phyloP scores from a whole-genome alignment of 2,329 filamentous ascomycete species.

The Stagonosporopsis vannaccii region DNA sequence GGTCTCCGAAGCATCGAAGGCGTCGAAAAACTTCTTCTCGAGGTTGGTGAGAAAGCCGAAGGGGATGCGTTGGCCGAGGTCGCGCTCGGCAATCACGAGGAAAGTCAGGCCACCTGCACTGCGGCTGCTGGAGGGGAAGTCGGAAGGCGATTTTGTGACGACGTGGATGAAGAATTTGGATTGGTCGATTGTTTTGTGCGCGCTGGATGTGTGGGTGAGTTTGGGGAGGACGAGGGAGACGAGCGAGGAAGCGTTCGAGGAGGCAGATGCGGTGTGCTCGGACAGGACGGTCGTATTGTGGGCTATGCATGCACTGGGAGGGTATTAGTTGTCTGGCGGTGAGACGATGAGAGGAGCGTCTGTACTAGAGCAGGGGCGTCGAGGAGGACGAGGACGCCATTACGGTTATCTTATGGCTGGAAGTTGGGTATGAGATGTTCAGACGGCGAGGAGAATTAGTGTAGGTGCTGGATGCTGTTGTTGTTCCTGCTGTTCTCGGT shows the following conservation, averaged over 20 bases:
- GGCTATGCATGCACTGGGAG: constrained; percentile 83
- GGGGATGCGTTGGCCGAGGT: constrained; percentile 84
- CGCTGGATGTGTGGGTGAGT: constrained; percentile 78
- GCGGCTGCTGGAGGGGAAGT: constrained; percentile 59
- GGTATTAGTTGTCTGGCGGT: constrained; percentile 22
- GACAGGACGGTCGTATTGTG: constrained; percentile 91
- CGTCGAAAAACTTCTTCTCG: constrained; percentile 81
- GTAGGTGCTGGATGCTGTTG: not conserved
- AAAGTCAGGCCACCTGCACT: constrained; percentile 86
- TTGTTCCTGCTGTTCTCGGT: constrained; percentile 12
- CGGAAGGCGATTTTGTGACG: constrained; percentile 81
- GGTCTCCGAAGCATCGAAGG: constrained; percentile 70
- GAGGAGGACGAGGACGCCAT: constrained; percentile 51
- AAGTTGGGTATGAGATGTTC: constrained; percentile 8
- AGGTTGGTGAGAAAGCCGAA: constrained; percentile 93
- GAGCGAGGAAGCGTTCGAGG: constrained; percentile 82
- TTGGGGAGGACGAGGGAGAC: constrained; percentile 95
- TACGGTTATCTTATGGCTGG: constrained; percentile 13
- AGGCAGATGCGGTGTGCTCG: constrained; percentile 88
- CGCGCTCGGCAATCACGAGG: constrained; percentile 83
- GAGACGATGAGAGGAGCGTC: constrained; percentile 8
- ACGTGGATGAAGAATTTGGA: constrained; percentile 94
- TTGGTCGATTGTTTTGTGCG: constrained; percentile 95
- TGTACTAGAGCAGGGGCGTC: constrained; percentile 51
- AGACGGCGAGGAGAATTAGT: constrained; percentile 1